Evolutionary conservation across 2,329 filamentous ascomycete species (phyloP), one percentile per base, ranked within the genome.

Genomic region (Tolypocladium ophioglossoides): DNA sequence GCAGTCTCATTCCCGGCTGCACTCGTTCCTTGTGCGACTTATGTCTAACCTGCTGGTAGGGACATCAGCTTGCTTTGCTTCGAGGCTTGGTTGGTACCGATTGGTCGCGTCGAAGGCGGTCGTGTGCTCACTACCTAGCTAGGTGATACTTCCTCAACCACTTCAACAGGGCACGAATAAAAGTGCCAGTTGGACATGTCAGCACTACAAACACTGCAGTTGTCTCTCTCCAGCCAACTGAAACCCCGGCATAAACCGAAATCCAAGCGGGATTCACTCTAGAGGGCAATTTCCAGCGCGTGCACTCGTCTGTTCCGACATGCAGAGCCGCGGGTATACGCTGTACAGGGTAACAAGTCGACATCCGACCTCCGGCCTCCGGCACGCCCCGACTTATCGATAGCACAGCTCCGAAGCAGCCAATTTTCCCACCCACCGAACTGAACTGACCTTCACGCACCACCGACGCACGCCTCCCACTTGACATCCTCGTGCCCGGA

Each of bases 271-370:
- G 1, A 32, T 1, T 0, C 37, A 10, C 18, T 5, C 16, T 14
- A 11, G n/a, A 11, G 4, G 18, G 10, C 11, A 2, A 20, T 32
- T 8, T 5, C n/a, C 14, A 18, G 16, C 27, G 9, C 4, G 44
- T 32, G 44, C 44, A 12, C 16, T 18, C 41, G 9, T 18, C 41
- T 7, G 4, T 46, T 1, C 8, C 24, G 44, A 12, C 44, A 9
- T 27, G 18, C 4, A 0, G 16, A 12, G 50, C 34, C 20, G 30
- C 30, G 50, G 27, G 5, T 11, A 18, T 0, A 8, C 41, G 8
- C 18, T 41, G 49, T 56, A 20, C 47, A 62, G 60, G 60, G 60
- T 62, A 62, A 41, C 27, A 6, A n/a, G n/a, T n/a, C n/a, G n/a
- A n/a, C n/a, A n/a, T n/a, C n/a, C n/a, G n/a, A n/a, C n/a, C 50